phyloP scores from a whole-genome alignment of 345 rosid genomes.

The Combretum micranthum region DNA sequence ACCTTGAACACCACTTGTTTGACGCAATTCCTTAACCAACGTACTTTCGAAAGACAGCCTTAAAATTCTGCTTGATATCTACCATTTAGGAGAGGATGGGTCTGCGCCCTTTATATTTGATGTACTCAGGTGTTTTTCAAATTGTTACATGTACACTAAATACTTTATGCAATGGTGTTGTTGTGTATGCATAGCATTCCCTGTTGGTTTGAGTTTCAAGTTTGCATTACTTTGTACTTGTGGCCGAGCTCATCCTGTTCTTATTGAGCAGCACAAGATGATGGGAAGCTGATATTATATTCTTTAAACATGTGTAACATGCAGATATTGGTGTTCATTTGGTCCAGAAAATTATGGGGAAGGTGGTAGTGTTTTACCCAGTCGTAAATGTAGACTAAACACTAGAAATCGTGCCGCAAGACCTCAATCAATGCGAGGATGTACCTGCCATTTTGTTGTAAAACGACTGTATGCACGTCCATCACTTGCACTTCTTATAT shows the following conservation, averaged over 20 bases:
- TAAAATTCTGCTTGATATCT: too few relatives aligned
- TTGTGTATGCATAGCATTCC: too few relatives aligned
- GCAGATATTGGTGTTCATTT: conserved; percentile 93
- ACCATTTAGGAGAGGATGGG: too few relatives aligned
- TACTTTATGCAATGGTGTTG: too few relatives aligned
- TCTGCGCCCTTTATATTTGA: too few relatives aligned
- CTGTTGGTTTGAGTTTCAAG: too few relatives aligned
- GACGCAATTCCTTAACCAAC: too few relatives aligned
- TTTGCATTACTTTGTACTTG: too few relatives aligned
- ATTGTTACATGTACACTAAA: too few relatives aligned
- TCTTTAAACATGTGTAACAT: background rate
- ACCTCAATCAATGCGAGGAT: conserved; percentile 98
- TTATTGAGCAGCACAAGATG: background rate
- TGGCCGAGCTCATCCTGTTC: background rate
- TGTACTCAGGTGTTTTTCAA: too few relatives aligned
- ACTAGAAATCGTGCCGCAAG: conserved; percentile 81
- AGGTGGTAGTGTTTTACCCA: conserved; percentile 83
- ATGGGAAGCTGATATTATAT: background rate
- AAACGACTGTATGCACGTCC: conserved; percentile 80
- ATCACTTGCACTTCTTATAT: conserved; percentile 63
- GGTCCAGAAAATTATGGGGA: conserved; percentile 98
- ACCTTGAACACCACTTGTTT: too few relatives aligned
- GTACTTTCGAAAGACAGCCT: too few relatives aligned
- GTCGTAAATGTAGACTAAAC: conserved; percentile 77
- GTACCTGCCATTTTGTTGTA: conserved; percentile 79